Evolutionary conservation across 2,329 filamentous ascomycete species (phyloP).

Genomic region (Colletotrichum sp.): DNA sequence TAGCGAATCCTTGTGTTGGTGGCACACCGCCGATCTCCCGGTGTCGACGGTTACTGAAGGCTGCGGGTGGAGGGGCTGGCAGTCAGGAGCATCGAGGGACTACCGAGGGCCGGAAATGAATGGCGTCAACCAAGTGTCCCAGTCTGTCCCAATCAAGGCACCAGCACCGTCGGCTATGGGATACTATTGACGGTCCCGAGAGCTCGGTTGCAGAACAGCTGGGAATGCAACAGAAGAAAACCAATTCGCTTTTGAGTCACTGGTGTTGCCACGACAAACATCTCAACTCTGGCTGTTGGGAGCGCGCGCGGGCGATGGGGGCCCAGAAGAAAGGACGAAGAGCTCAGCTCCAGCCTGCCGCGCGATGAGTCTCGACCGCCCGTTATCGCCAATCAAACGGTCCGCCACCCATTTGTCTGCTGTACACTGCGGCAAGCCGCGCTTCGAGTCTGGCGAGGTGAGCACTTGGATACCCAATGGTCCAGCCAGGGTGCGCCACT

Average conservation of each 20-base stretch:
- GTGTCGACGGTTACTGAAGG: background rate
- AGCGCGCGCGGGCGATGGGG: background rate
- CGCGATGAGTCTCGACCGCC: background rate
- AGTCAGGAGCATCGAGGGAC: background rate
- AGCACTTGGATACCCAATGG: background rate
- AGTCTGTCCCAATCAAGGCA: background rate
- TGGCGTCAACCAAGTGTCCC: background rate
- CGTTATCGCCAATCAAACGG: background rate
- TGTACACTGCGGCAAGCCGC: background rate
- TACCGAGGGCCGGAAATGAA: background rate
- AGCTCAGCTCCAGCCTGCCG: background rate
- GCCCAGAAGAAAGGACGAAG: background rate
- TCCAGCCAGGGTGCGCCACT: background rate
- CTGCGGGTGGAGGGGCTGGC: background rate
- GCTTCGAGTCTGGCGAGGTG: background rate
- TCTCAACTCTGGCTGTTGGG: background rate
- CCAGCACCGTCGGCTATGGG: background rate
- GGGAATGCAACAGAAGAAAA: background rate
- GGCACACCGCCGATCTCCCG: conserved; percentile 17
- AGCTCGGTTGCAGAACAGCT: background rate
- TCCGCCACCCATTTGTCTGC: background rate
- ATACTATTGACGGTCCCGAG: conserved; percentile 13
- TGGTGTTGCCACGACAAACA: conserved; percentile 5
- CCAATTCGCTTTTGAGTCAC: background rate
- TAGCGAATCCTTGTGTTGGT: conserved; percentile 1